Percentiles rank a stretch among this genome's conserved stretches.
phyloP scores from a whole-genome alignment of 73 alveolate species.

The Effrenium voratum region DNA sequence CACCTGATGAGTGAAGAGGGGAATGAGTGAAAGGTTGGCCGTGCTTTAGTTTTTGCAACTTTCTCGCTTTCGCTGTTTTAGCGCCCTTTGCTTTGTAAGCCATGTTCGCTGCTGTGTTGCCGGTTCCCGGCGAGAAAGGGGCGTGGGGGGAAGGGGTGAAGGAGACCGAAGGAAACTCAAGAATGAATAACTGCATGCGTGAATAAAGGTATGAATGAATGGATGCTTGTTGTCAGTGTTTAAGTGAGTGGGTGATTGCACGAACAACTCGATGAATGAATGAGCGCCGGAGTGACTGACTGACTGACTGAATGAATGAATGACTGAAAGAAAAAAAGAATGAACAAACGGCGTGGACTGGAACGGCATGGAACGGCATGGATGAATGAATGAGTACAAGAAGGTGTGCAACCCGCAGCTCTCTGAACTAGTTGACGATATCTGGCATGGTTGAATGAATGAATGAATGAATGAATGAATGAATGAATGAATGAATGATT shows the following conservation, averaged over 20 bases:
- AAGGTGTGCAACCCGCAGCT: too few relatives aligned
- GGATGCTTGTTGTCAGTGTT: background rate
- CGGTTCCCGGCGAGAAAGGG: too few relatives aligned
- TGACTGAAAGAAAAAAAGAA: background rate
- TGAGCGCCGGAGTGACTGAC: background rate
- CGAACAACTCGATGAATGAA: background rate
- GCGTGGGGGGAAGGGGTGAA: background rate
- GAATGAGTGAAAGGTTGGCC: background rate
- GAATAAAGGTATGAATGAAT: background rate
- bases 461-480: too few relatives aligned
- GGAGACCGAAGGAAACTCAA: background rate
- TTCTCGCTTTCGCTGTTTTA: too few relatives aligned
- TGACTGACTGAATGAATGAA: constrained; percentile 18
- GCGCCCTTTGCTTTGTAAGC: too few relatives aligned
- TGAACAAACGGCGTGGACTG: too few relatives aligned
- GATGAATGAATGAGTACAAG: too few relatives aligned
- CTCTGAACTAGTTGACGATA: too few relatives aligned
- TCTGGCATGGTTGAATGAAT: too few relatives aligned
- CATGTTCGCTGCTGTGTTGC: too few relatives aligned
- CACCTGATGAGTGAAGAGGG: background rate
- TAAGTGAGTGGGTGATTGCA: background rate
- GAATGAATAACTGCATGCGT: background rate
- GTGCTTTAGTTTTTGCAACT: too few relatives aligned
- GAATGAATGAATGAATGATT: background rate
- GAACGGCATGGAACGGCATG: too few relatives aligned